Evolutionary conservation across 2,329 filamentous ascomycete species (phyloP), one percentile per base, ranked within the genome.

Genomic region (Paecilomyces formosus): DNA sequence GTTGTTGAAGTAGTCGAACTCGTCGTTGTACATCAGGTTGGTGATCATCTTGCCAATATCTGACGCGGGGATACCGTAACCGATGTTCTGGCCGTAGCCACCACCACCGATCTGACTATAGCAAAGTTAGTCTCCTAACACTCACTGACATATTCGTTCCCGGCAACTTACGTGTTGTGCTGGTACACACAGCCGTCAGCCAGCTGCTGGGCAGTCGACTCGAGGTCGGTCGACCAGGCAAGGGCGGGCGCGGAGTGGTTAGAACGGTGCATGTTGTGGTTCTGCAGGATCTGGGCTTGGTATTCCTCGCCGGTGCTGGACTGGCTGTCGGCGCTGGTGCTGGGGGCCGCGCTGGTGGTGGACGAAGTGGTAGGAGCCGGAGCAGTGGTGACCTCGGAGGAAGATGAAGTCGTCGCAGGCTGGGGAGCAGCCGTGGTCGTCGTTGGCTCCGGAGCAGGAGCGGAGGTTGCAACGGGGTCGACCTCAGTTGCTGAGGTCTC

Each of bases 71-170:
- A 84, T 81, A 64, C 87, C 80, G 61, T 87, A 86, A 69, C 90
- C 93, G 60, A 97, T 87, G 82, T 97, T 99, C 79, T 99, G 94
- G 63, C 94, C 94, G 70, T 94, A 95, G 52, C 82, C 80, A 57
- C 85, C 85, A 55, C 78, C 80, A 62, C 82, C 78, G 26, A 78
- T 72, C 66, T 82, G 85, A 66, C 70, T 74, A 59, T 57, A 66
- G 64, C 50, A 6, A 52, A 52, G 50, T 30, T 54, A 55, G 12
- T 54, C 28, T 55, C 50, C 12, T 35, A 13, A 45, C 54, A 21
- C 31, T 18, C 21, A 11, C 13, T 3, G n/a, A 21, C 15, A 50
- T 28, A 22, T 18, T 33, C 55, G 35, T 18, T 12, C 39, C 50
- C 21, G 11, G 56, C 28, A n/a, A 79, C 86, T 79, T 83, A 90